phyloP scores from a whole-genome alignment of 768 basidiomycete genomes.

The Pleurotus pulmonarius region DNA sequence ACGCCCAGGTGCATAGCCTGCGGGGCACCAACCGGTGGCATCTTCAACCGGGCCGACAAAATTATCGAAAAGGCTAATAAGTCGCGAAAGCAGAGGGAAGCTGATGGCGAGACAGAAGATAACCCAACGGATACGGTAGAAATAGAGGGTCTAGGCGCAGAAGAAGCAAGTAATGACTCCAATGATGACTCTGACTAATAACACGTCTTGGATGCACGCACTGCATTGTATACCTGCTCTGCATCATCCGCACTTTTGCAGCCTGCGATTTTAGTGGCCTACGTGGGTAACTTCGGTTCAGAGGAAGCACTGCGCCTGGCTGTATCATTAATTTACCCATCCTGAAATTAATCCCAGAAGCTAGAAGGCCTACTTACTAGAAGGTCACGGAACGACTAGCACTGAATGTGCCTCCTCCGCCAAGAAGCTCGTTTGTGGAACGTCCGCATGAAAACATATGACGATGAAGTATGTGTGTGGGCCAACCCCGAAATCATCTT shows the following conservation, averaged over 20 bases:
- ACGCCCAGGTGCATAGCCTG: conserved; percentile 96
- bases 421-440: not conserved
- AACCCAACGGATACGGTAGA: conserved; percentile 41
- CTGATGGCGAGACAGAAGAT: conserved; percentile 35
- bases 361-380: too few relatives aligned
- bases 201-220: not conserved
- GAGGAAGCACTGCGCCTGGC: too few relatives aligned
- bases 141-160: conserved; percentile 54
- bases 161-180: conserved; percentile 25
- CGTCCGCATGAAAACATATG: too few relatives aligned
- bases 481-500: conserved; percentile 2
- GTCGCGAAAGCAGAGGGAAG: conserved; percentile 54
- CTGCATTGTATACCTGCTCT: too few relatives aligned
- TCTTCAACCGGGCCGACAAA: conserved; percentile 95
- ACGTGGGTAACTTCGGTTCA: too few relatives aligned
- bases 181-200: conserved; percentile 29
- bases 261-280: too few relatives aligned
- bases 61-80: conserved; percentile 84
- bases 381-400: not conserved
- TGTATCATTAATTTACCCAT: too few relatives aligned
- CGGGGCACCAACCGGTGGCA: conserved; percentile 87
- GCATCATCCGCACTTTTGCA: too few relatives aligned
- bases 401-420: not conserved
- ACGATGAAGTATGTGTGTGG: too few relatives aligned
- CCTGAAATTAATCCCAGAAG: too few relatives aligned